Conservation (phyloP, 345 rosid species). For the Noccaea caerulescens region DNA sequence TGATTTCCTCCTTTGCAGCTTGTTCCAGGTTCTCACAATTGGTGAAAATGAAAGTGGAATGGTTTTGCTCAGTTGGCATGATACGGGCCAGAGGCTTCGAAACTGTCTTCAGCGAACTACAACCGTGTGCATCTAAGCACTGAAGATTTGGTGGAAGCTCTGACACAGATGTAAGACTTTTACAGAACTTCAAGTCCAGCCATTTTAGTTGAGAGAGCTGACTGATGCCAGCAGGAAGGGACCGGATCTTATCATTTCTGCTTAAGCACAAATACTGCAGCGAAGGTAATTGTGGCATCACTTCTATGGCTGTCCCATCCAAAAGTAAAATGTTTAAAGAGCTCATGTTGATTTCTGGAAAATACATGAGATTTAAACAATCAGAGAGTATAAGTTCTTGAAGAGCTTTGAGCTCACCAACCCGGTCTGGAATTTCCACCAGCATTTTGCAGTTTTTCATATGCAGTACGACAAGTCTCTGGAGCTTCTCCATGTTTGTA, state of each 20-base stretch:
- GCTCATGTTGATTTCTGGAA: conserved; percentile 5
- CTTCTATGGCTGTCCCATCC: conserved; percentile 28
- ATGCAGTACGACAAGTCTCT: conserved; percentile 26
- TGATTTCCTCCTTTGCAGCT: conserved; percentile 20
- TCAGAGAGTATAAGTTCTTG: conserved; percentile 32
- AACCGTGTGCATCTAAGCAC: conserved; percentile 30
- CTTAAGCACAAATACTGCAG: conserved; percentile 25
- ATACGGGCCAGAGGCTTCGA: conserved; percentile 23
- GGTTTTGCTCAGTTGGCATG: neutral
- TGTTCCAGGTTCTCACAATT: conserved; percentile 18
- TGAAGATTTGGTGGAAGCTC: conserved; percentile 35
- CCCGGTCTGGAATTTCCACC: neutral
- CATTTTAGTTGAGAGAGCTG: conserved; percentile 19
- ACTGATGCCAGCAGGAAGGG: conserved; percentile 5
- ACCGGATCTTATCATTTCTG: conserved; percentile 5
- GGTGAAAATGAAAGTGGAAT: conserved; percentile 23
- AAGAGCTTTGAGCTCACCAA: conserved; percentile 31
- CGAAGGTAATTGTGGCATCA: conserved; percentile 12
- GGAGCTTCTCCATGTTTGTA: neutral
- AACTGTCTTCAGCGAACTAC: conserved; percentile 20
- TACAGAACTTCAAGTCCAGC: conserved; percentile 38
- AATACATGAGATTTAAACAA: neutral
- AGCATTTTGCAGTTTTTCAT: conserved; percentile 28
- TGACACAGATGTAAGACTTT: conserved; percentile 16
- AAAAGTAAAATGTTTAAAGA: conserved; percentile 12